These are phyloP conservation scores for Thymus quinquecostatus DNA, from an alignment of 257 asterid species.

Conservation along the genomic window DNA sequence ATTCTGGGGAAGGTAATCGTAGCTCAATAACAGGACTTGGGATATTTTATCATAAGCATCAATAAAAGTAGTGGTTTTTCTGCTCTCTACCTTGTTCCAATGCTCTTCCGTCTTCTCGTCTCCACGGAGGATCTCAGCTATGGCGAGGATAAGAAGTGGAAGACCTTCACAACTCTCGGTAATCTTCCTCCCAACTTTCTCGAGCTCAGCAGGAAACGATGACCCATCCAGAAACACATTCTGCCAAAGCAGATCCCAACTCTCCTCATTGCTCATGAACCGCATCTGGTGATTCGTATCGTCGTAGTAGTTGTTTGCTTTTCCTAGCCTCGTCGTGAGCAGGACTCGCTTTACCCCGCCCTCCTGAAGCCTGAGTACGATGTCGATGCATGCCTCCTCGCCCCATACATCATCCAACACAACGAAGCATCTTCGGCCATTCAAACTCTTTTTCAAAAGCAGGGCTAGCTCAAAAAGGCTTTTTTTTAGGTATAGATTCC, in stretches of 20 bases:
- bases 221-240: not conserved
- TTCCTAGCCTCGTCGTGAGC: not conserved
- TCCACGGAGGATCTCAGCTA: not conserved
- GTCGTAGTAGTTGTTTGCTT: not conserved
- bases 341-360: not conserved
- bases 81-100: not conserved
- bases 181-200: constrained; percentile 2
- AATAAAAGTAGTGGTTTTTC: not conserved
- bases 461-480: too few species aligned
- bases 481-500: too few species aligned
- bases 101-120: not conserved
- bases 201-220: not conserved
- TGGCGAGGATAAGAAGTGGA: not conserved
- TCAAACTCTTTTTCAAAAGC: not conserved
- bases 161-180: not conserved
- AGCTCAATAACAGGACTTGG: not conserved
- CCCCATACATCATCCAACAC: not conserved
- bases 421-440: not conserved
- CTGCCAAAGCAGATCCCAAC: not conserved
- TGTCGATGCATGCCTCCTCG: not conserved
- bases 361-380: not conserved
- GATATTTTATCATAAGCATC: not conserved
- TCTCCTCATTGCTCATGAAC: not conserved
- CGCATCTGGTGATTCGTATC: not conserved
- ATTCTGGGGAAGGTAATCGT: not conserved